Evolutionary conservation across 2,329 filamentous ascomycete genomes (phyloP).

Genomic region (Fusarium succisae): DNA sequence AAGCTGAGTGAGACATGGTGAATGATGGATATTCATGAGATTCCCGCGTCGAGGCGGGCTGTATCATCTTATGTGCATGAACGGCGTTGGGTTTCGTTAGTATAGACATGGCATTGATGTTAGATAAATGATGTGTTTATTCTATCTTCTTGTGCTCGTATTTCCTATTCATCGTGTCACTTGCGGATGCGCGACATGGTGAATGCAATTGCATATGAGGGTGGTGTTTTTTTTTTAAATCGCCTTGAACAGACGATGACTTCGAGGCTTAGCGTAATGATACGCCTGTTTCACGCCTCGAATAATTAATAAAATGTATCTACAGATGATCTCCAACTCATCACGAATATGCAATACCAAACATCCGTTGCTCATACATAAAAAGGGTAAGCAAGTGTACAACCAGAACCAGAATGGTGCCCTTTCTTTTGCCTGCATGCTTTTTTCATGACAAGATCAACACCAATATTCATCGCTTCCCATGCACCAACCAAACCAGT

Average conservation of each 20-base stretch:
- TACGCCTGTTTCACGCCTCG: slow-evolving; percentile 15
- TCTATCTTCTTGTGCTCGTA: not conserved
- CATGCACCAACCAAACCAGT: slow-evolving; percentile 16
- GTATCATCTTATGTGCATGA: slow-evolving; percentile 39
- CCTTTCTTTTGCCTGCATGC: slow-evolving; percentile 23
- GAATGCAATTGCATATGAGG: slow-evolving; percentile 4
- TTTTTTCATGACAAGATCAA: slow-evolving; percentile 30
- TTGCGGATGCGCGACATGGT: not conserved
- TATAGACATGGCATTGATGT: slow-evolving; percentile 33
- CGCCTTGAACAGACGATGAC: slow-evolving; percentile 26
- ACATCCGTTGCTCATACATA: slow-evolving; percentile 24
- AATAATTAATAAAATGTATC: slow-evolving; percentile 36
- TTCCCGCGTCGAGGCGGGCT: slow-evolving; percentile 6
- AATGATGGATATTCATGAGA: slow-evolving; percentile 9
- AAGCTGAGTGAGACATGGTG: slow-evolving; percentile 22
- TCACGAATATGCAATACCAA: slow-evolving; percentile 14
- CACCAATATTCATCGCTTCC: slow-evolving; percentile 17
- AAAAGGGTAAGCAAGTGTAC: slow-evolving; percentile 13
- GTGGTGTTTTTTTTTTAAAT: slow-evolving; percentile 22
- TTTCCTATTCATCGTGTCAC: not conserved
- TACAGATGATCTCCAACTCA: slow-evolving; percentile 29
- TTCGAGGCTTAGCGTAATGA: slow-evolving; percentile 12
- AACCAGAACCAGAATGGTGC: slow-evolving; percentile 18
- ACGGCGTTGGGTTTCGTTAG: slow-evolving; percentile 38
- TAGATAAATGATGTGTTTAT: slow-evolving; percentile 22